Base-by-base conservation (phyloP, 345 rosid species). In the Brassica rapa region DNA sequence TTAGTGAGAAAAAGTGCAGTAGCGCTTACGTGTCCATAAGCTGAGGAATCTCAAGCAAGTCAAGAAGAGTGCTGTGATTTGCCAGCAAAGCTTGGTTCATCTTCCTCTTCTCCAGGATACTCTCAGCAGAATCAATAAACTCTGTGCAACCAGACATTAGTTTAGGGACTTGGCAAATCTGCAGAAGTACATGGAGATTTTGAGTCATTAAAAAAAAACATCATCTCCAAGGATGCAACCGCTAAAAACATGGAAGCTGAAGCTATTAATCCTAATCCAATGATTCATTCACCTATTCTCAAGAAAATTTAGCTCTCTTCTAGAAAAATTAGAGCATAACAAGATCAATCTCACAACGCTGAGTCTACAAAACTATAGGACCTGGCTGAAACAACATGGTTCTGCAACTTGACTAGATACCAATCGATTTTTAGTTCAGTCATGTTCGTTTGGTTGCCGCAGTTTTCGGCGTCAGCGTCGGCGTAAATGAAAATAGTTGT, bases 11-110 rank as follows among this genome's bases (percentile, higher is more conserved):
- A 19, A 19, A 19, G 21, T 19, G 21, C 21, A 19, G 21, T 19
- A 19, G 21, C 21, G 21, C 95, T 60, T 88, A 93, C 98, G 99
- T 95, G 85, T 95, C 99, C 99, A 95, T 95, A 70, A 95, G 99
- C 81, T 95, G 99, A 81, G 98, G 99, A 77, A 95, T 95, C 84
- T 95, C 99, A 72, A 95, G 99, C 89, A 93, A 89, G 84, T 95
- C 99, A 51, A 95, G 97, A 86, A 95, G 85, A 84, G 91, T 88
- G 81, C 94, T 86, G 72, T 95, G 99, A 81, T 93, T 95, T 4
- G 89, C 86, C 60, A 95, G 89, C 85, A 95, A 79, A 8, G 86
- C 89, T 85, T 93, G 96, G 87, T 95, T 93, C 97, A 89, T 84
- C 87, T 95, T 95, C 86, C 97, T 88, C 86, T 91, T 86, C 84